These are phyloP conservation scores for Nemania serpens DNA, from an alignment of 2,329 filamentous ascomycete genomes.

Conservation along the genomic window DNA sequence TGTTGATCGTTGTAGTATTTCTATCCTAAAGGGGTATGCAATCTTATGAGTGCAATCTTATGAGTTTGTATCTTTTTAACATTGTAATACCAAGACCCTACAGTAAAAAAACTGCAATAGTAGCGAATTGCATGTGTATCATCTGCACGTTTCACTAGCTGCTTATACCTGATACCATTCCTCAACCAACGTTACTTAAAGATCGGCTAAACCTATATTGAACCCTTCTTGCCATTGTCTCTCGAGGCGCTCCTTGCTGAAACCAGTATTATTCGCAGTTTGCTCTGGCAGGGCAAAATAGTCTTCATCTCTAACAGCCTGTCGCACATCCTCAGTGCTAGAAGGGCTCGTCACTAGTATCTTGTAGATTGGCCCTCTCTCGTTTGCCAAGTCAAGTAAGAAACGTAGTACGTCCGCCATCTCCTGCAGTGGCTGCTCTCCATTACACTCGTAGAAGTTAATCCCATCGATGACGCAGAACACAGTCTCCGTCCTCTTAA, in stretches of 20 bases:
- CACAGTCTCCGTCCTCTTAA: constrained; percentile 5
- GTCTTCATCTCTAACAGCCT: constrained; percentile 18
- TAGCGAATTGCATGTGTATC: too few relatives aligned
- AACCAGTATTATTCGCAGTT: constrained; percentile 8
- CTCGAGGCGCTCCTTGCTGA: constrained; percentile 9
- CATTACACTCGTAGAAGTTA: constrained; percentile 13
- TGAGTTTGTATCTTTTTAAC: too few relatives aligned
- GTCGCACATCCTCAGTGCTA: constrained; percentile 13
- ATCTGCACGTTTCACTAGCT: too few relatives aligned
- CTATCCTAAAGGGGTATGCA: too few relatives aligned
- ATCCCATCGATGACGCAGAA: constrained; percentile 18
- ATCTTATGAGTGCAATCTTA: too few relatives aligned
- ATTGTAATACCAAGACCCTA: too few relatives aligned
- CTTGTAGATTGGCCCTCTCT: not conserved
- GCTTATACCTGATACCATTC: too few relatives aligned
- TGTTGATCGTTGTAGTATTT: too few relatives aligned
- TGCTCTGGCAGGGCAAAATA: constrained; percentile 13
- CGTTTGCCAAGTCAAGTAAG: not conserved
- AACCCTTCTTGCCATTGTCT: constrained; percentile 11
- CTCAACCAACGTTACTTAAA: too few relatives aligned
- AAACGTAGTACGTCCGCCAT: constrained; percentile 13
- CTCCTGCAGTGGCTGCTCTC: constrained; percentile 10
- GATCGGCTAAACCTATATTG: too few relatives aligned
- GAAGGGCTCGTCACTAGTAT: constrained; percentile 15
- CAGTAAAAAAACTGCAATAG: too few relatives aligned